Percentiles rank a stretch among this genome's conserved stretches.
Evolutionary conservation across 2,329 filamentous ascomycete species (phyloP).

Genomic region (Botrytis cinerea): DNA sequence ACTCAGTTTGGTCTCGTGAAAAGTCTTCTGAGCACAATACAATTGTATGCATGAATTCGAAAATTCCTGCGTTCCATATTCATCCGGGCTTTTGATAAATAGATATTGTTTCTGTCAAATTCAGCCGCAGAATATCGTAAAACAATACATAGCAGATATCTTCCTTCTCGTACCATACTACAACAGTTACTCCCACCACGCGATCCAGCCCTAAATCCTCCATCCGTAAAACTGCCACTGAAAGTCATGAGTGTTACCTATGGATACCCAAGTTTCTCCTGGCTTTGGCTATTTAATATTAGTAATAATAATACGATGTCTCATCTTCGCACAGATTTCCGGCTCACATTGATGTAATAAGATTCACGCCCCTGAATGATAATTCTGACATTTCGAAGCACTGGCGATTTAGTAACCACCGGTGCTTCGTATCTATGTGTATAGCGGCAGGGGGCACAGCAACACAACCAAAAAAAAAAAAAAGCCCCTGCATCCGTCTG

Average conservation of each 20-base stretch:
- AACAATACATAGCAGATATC: too few species aligned
- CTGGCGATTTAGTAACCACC: not conserved
- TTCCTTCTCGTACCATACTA: not conserved
- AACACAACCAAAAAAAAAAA: not conserved
- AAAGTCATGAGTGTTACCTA: not conserved
- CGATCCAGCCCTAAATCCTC: not conserved
- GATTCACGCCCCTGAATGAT: not conserved
- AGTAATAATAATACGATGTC: not conserved
- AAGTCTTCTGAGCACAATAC: not conserved
- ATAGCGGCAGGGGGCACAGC: slow-evolving; percentile 10
- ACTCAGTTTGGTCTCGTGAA: not conserved
- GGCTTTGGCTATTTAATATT: not conserved
- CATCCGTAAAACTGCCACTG: not conserved
- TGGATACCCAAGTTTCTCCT: not conserved
- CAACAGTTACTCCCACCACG: not conserved
- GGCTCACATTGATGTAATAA: not conserved
- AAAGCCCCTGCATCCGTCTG: slow-evolving; percentile 1
- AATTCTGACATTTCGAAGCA: not conserved
- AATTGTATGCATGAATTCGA: not conserved
- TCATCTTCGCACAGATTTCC: not conserved
- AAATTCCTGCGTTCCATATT: not conserved
- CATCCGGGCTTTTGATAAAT: not conserved
- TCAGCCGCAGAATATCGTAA: not conserved
- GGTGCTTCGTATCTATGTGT: not conserved
- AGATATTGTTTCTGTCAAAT: not conserved